Conservation (phyloP, 2,329 filamentous ascomycete genomes). For the Didymella exigua region DNA sequence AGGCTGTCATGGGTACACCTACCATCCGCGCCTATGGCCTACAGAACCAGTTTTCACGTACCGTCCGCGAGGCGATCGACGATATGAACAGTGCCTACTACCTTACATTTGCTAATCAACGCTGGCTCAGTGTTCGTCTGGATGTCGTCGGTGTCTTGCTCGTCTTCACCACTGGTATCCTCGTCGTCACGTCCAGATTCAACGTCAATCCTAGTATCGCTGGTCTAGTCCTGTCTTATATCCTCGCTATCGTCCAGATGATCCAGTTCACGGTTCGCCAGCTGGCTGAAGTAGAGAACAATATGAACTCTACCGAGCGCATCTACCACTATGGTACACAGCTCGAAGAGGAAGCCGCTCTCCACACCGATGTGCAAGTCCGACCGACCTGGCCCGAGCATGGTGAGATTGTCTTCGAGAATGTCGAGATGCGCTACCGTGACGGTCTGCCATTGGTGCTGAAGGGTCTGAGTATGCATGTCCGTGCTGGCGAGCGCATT, state of each 20-base stretch:
- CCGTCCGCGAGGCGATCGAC: conserved; percentile 77
- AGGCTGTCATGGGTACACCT: conserved; percentile 81
- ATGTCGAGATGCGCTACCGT: conserved; percentile 60
- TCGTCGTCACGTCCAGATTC: conserved; percentile 92
- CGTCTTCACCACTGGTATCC: conserved; percentile 84
- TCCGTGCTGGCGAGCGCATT: conserved; percentile 76
- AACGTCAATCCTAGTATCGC: conserved; percentile 81
- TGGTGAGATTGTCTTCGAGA: conserved; percentile 67
- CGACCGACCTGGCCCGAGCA: conserved; percentile 80
- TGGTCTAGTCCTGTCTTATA: conserved; percentile 90
- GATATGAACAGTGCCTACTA: conserved; percentile 95
- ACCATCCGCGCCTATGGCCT: conserved; percentile 91
- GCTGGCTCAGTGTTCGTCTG: conserved; percentile 86
- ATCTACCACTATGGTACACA: conserved; percentile 86
- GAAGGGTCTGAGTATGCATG: conserved; percentile 65
- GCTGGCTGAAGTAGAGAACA: conserved; percentile 93
- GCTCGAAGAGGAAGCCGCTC: conserved; percentile 86
- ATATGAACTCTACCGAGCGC: conserved; percentile 96
- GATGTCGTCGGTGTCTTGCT: conserved; percentile 83
- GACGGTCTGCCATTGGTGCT: conserved; percentile 56
- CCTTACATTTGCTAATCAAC: conserved; percentile 91
- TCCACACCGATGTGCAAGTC: conserved; percentile 71
- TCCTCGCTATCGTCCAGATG: conserved; percentile 91
- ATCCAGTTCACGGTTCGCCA: conserved; percentile 95
- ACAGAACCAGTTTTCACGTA: conserved; percentile 72